Conservation (phyloP, 306 rosid genomes). For the Cicer bijugum region DNA sequence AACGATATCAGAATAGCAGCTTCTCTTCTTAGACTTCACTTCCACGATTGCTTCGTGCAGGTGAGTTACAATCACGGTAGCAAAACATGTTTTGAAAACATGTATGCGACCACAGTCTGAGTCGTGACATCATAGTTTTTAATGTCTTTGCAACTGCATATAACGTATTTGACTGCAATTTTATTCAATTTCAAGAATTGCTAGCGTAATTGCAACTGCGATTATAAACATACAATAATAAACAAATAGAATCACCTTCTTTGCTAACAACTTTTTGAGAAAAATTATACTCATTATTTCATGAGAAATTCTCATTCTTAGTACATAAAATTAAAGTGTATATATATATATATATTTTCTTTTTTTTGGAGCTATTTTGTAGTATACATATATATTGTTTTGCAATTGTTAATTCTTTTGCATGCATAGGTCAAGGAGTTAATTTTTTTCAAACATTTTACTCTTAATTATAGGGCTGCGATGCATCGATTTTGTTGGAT, state of each 20-base stretch:
- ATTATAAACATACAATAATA: background rate
- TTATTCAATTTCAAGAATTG: background rate
- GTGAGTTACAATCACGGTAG: slow-evolving; percentile 39
- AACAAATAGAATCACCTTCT: background rate
- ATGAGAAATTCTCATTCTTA: background rate
- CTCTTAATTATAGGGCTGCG: slow-evolving; percentile 64
- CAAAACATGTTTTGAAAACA: background rate
- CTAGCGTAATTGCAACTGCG: background rate
- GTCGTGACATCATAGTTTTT: background rate
- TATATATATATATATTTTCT: background rate
- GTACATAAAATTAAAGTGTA: background rate
- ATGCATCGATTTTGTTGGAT: slow-evolving; percentile 77
- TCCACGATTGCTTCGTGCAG: slow-evolving; percentile 87
- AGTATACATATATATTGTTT: background rate
- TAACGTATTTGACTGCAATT: background rate
- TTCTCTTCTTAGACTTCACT: slow-evolving; percentile 81
- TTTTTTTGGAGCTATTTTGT: background rate
- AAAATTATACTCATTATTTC: background rate
- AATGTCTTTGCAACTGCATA: background rate
- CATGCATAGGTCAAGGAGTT: background rate
- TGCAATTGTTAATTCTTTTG: background rate
- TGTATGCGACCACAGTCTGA: background rate
- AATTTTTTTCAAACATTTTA: background rate
- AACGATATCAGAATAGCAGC: slow-evolving; percentile 71
- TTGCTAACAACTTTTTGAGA: background rate